Percentiles rank a stretch among this genome's conserved stretches.
phyloP scores from a whole-genome alignment of 2,329 filamentous ascomycete genomes.

The Pseudonectria buxi region DNA sequence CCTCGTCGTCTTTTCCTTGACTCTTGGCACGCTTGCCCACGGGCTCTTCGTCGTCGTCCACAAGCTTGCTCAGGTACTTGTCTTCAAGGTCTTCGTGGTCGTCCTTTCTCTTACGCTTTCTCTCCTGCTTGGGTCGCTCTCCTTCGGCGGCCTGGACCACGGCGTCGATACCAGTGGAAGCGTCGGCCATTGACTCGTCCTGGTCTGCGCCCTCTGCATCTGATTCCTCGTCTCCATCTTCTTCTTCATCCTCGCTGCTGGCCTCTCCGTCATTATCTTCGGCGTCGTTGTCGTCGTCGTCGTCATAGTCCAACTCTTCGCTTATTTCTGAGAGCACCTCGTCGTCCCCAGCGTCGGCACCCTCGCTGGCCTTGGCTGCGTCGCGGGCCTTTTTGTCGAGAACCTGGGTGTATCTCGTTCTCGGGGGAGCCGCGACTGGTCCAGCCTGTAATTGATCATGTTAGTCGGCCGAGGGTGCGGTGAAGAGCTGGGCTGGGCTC shows the following conservation, averaged over 20 bases:
- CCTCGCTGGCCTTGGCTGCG: conserved; percentile 16
- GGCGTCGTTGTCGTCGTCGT: conserved; percentile 23
- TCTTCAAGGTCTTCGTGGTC: conserved; percentile 65
- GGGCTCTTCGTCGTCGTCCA: conserved; percentile 50
- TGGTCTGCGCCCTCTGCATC: conserved; percentile 34
- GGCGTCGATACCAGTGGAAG: conserved; percentile 30
- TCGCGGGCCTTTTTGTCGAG: conserved; percentile 28
- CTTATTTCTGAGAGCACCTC: conserved; percentile 28
- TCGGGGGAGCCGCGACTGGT: conserved; percentile 40
- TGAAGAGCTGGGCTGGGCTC: conserved; percentile 1
- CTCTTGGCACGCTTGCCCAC: conserved; percentile 48
- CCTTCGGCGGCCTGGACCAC: conserved; percentile 28
- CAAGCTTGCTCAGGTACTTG: conserved; percentile 61
- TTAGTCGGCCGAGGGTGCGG: conserved; percentile 2
- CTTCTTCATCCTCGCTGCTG: conserved; percentile 2
- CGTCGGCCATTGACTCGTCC: conserved; percentile 32
- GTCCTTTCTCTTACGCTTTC: conserved; percentile 61
- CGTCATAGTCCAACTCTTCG: conserved; percentile 28
- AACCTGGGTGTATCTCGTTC: conserved; percentile 37
- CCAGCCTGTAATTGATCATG: conserved; percentile 36
- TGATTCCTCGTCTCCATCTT: conserved; percentile 25
- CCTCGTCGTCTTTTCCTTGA: conserved; percentile 29
- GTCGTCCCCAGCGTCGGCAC: conserved; percentile 25
- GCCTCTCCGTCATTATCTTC: conserved; percentile 18
- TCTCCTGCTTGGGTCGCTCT: conserved; percentile 35